Base-by-base conservation (phyloP, 495 filamentous ascomycete species). In the Schizothecium vesticola region DNA sequence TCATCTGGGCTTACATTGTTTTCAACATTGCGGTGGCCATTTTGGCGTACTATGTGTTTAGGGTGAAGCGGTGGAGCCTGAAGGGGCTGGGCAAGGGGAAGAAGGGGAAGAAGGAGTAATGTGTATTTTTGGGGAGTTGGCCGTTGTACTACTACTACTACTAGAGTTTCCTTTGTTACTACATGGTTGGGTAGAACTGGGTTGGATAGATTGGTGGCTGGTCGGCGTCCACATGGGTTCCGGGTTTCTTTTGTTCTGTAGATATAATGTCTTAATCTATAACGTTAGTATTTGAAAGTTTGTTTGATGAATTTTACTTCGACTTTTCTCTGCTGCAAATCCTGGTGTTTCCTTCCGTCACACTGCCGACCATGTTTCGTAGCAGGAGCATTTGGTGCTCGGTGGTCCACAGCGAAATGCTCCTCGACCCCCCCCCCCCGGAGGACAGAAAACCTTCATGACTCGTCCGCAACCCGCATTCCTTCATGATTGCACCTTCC, bases 1-100 rank as follows among this genome's bases (percentile, higher is more conserved):
- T 86, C 19, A 80, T 83, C 43, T 87, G 83, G 81, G 82, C 79
- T 9, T 86, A 85, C 61, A 83, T 86, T 62, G 71, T 79, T 0
- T 85, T 86, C 71, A 82, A 86, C 66, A 77, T 86, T 62, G 70
- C 76, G 8, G 78, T 80, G 7, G 84, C 85, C 0, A 80, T 87
- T n/a, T 55, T 73, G 25, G 67, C 84, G 23, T 87, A 87, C 70
- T 87, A 84, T 66, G 68, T 84, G 29, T 85, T 86, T 71, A 76
- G 85, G 1, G 84, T 87, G 1, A 69, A 57, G 51, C 67, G 36
- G 56, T 68, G 64, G 71, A 51, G n/a, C 10, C 23, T 65, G 3
- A 29, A 26, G 21, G 29, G 60, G 60, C 8, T 64, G 63, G 36
- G 43, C 1, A 61, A 61, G 12, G 29, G 23, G 57, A 66, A 63